Percentiles rank a stretch among this genome's conserved stretches.
Conservation (phyloP, 257 asterid species). For the Nicotiana tomentosiformis region DNA sequence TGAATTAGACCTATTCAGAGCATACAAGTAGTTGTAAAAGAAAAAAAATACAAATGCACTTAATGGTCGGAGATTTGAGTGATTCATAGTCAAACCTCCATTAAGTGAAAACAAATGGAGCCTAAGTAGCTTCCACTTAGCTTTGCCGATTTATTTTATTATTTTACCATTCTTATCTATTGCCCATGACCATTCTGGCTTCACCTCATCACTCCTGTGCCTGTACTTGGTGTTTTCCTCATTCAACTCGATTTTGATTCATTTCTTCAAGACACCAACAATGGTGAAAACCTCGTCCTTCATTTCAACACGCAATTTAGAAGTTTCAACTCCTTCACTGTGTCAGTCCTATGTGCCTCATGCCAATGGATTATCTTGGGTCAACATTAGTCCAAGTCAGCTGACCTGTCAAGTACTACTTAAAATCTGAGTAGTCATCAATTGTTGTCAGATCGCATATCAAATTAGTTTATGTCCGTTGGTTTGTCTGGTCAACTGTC, state of each 20-base stretch:
- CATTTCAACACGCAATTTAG: neutral
- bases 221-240: neutral
- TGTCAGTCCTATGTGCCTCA: neutral
- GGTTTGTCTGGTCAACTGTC: neutral
- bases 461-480: neutral
- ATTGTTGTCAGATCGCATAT: neutral
- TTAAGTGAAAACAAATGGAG: neutral
- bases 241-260: neutral
- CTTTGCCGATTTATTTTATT: neutral
- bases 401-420: neutral
- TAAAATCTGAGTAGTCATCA: neutral
- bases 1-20: too few species aligned
- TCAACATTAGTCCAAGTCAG: neutral
- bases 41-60: too few species aligned
- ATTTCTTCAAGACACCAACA: neutral
- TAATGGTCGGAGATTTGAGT: too few species aligned
- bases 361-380: neutral
- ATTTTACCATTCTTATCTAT: neutral
- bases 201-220: neutral
- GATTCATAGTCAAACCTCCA: neutral
- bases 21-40: too few species aligned
- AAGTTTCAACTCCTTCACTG: neutral
- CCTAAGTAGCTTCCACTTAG: neutral
- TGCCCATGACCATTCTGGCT: neutral
- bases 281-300: neutral